phyloP scores from a whole-genome alignment of 2,329 filamentous ascomycete species.

The Sarocladium kiliense region DNA sequence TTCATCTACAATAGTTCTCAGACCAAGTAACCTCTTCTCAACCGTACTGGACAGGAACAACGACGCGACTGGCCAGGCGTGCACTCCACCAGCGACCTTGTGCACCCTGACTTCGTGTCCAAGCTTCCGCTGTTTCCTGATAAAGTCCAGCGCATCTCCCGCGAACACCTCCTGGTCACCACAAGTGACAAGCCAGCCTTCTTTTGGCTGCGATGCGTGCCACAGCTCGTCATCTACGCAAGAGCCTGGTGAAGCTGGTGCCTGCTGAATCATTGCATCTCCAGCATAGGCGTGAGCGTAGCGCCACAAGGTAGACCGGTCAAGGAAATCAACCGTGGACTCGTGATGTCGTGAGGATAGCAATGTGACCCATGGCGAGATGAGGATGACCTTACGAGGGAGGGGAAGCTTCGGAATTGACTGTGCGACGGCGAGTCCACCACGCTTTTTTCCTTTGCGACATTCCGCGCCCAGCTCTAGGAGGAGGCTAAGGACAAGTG shows the following conservation, averaged over 20 bases:
- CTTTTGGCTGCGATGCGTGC: constrained; percentile 58
- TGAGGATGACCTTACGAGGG: constrained; percentile 58
- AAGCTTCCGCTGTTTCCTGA: constrained; percentile 48
- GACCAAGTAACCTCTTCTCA: constrained; percentile 46
- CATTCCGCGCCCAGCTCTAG: constrained; percentile 52
- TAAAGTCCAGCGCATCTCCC: constrained; percentile 59
- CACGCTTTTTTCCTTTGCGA: constrained; percentile 14
- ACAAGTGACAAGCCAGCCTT: constrained; percentile 66
- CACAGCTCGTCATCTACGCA: constrained; percentile 63
- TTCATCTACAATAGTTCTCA: constrained; percentile 36
- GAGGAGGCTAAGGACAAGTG: constrained; percentile 67
- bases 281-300: constrained; percentile 66
- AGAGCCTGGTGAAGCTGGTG: constrained; percentile 58
- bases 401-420: constrained; percentile 20
- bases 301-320: constrained; percentile 57
- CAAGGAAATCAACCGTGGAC: constrained; percentile 71
- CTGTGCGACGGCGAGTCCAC: constrained; percentile 13
- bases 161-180: constrained; percentile 75
- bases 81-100: constrained; percentile 63
- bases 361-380: constrained; percentile 77
- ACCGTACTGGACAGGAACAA: constrained; percentile 47
- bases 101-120: constrained; percentile 50
- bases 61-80: constrained; percentile 76
- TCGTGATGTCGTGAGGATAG: constrained; percentile 62
- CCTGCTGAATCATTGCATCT: constrained; percentile 29